Evolutionary conservation across 2,329 filamentous ascomycete genomes (phyloP).

Genomic region (Talaromyces sp.): DNA sequence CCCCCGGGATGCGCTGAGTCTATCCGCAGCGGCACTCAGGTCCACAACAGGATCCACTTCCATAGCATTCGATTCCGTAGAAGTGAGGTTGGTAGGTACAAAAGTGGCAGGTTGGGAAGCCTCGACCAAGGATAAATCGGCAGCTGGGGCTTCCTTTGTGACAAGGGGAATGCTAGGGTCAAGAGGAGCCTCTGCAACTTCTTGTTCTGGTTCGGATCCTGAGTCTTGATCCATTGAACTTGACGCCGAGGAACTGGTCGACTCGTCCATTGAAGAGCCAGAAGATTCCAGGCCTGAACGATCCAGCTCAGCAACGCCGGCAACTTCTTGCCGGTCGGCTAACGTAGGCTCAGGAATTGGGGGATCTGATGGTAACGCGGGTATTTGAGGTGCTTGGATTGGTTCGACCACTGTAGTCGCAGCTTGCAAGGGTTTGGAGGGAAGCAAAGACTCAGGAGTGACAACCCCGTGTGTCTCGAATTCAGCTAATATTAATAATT

Average conservation of each 20-base stretch:
- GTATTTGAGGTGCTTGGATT: background rate
- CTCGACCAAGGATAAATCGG: background rate
- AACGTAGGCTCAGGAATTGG: background rate
- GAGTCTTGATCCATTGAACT: slow-evolving; percentile 20
- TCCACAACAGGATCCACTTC: background rate
- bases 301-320: slow-evolving; percentile 14
- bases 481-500: slow-evolving; percentile 1
- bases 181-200: background rate
- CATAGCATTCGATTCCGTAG: background rate
- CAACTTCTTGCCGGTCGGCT: background rate
- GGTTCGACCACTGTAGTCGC: background rate
- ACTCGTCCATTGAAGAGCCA: slow-evolving; percentile 42
- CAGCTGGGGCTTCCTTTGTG: background rate
- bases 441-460: background rate
- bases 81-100: background rate
- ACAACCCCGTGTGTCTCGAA: background rate
- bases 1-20: slow-evolving; percentile 24
- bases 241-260: slow-evolving; percentile 29
- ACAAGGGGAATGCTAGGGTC: background rate
- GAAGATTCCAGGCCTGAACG: slow-evolving; percentile 21
- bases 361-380: background rate
- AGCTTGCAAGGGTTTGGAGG: background rate
- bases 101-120: background rate
- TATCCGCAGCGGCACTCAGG: background rate
- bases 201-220: slow-evolving; percentile 1